Percentiles rank a stretch among this genome's conserved stretches.
Conservation (phyloP, 2,329 filamentous ascomycete genomes). For the Trichoderma harzianum region DNA sequence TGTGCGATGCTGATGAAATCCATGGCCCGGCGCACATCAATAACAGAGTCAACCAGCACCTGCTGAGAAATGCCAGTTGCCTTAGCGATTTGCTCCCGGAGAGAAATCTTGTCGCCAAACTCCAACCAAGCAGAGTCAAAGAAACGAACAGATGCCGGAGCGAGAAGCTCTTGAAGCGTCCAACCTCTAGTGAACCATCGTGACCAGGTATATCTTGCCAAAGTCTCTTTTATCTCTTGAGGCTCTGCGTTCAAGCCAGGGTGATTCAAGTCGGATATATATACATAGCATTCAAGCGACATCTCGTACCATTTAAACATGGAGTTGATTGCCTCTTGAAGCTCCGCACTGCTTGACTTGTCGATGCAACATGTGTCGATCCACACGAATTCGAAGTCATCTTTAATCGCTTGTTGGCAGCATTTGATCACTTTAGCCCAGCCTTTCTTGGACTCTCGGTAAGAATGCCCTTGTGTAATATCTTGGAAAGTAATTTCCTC, state of each 20-base stretch:
- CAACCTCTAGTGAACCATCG: not conserved
- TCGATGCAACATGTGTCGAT: not conserved
- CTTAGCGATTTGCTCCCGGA: not conserved
- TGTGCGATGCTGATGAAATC: not conserved
- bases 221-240: not conserved
- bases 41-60: not conserved
- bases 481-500: not conserved
- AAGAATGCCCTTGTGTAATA: not conserved
- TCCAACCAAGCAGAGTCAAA: not conserved
- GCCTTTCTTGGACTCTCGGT: not conserved
- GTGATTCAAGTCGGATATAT: not conserved
- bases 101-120: not conserved
- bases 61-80: not conserved
- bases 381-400: not conserved
- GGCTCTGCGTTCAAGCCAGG: not conserved
- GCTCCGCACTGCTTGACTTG: not conserved
- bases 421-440: not conserved
- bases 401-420: not conserved
- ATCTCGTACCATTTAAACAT: not conserved
- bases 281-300: not conserved
- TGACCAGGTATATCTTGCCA: fast-evolving
- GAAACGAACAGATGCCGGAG: not conserved
- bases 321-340: not conserved
- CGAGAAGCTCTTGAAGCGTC: not conserved
- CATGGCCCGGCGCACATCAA: not conserved